phyloP scores from a whole-genome alignment of 2,329 filamentous ascomycete genomes.

The Pseudocercospora musae region DNA sequence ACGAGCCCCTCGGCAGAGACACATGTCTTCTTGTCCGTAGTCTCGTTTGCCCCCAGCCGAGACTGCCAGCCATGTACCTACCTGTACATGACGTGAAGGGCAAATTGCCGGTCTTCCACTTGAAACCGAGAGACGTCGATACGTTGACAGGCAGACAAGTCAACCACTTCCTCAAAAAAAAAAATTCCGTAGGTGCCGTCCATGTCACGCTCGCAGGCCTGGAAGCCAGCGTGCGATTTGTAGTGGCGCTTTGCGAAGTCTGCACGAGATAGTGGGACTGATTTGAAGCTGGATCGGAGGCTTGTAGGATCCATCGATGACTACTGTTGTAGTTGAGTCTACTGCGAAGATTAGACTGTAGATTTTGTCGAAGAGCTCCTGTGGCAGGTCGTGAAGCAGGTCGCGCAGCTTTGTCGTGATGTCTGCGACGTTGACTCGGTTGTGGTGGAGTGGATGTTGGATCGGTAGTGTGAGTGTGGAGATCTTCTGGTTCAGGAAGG shows the following conservation, averaged over 20 bases:
- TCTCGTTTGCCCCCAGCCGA: not conserved
- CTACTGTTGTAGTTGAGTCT: not conserved
- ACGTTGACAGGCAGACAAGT: not conserved
- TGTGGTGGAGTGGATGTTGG: too few species aligned
- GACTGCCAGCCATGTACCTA: not conserved
- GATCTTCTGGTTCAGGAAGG: too few species aligned
- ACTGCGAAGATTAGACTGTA: not conserved
- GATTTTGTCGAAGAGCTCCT: not conserved
- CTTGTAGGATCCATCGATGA: not conserved
- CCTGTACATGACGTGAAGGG: not conserved
- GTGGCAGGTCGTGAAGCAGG: not conserved
- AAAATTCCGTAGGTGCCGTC: too few species aligned
- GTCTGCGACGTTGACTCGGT: not conserved
- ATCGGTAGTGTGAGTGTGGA: too few species aligned
- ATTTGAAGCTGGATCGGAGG: not conserved
- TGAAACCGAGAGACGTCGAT: not conserved
- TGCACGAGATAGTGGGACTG: not conserved
- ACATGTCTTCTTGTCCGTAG: not conserved
- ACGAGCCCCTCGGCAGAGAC: not conserved
- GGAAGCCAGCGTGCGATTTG: not conserved
- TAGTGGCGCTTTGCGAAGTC: not conserved
- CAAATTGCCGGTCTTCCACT: too few species aligned
- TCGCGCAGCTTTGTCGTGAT: not conserved
- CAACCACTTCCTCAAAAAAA: not conserved
- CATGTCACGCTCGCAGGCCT: too few species aligned